Evolutionary conservation across 176 grass and related monocot species (phyloP), one percentile per base, ranked within the genome.

Genomic region (Oryza punctata): DNA sequence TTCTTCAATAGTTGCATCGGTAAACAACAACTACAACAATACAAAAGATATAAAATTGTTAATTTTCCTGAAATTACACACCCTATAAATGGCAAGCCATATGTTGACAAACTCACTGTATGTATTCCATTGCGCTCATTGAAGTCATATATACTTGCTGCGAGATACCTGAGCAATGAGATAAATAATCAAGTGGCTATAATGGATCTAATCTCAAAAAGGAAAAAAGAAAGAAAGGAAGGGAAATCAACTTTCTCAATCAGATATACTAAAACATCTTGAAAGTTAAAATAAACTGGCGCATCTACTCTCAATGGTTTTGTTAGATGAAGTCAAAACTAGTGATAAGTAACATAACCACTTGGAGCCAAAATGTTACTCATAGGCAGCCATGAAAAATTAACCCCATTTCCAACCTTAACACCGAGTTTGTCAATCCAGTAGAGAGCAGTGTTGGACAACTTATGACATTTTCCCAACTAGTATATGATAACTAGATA

Each of bases 21-120:
- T 49, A 90, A 87, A 93, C 83, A 90, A 89, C 75, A 98, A 89
- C 92, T 98, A 72, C 19, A 82, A 78, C 40, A 80, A 70, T 40
- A 83, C 57, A 77, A 82, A 87, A 72, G 25, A 85, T 80, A 73
- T 27, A 71, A 88, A 90, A 85, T 75, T 84, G 76, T 18, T n/a
- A n/a, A n/a, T n/a, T 64, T 38, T 61, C n/a, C 52, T 79, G 35
- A 80, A 87, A 82, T 15, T 67, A 71, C 49, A 71, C 25, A 12
- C n/a, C 26, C 29, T 86, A 67, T 5, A 28, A n/a, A 47, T 25
- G 37, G 46, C 40, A 84, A 79, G 27, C 24, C 29, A 89, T 70
- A 8, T 72, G 60, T 69, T 80, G 60, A 86, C 26, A 89, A 78
- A 89, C 84, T 86, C 61, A 95, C 89, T 70, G 87, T 92, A 84